Base-by-base conservation (phyloP, 2,329 filamentous ascomycete genomes). In the Alternaria novae-zelandiae region DNA sequence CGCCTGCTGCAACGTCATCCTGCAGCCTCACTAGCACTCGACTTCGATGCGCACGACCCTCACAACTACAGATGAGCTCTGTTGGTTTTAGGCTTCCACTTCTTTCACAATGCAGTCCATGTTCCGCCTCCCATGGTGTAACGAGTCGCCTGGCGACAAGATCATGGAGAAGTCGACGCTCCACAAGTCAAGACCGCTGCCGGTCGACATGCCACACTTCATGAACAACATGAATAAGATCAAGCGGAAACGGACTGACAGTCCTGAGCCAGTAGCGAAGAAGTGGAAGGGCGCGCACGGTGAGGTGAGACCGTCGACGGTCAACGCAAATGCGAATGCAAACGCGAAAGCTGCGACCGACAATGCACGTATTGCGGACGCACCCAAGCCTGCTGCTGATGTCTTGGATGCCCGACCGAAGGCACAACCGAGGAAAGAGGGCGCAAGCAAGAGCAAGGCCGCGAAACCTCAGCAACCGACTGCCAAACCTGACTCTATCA, bases 221-320 rank as follows among this genome's bases (percentile, higher is more conserved):
- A 75, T 83, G 69, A 83, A 82, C 67, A 84, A 84, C 69, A 75
- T 83, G 69, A 83, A 82, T 67, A 84, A 84, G 70, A 79, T 88
- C 73, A 90, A 90, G 83, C 85, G 88, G 66, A 89, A 89, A 78
- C 82, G 84, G 59, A 83, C 83, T 30, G 82, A 83, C 66, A 87
- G 84, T 67, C 79, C 81, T 47, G 83, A 84, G 70, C 76, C 76
- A 15, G 72, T 78, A 53, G 74, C 79, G 64, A 79, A 80, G 77
- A 80, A 79, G 74, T 78, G 73, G 73, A 81, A 79, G 68, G 70
- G 68, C 47, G 70, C 74, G n/a, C 68, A 75, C 9, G 77, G 76
- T 43, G 76, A 78, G 49, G 65, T 76, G 63, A 78, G 71, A 64
- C 70, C 71, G 45, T 64, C 66, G 32, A 58, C 66, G 17, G 58